Evolutionary conservation across 2,329 filamentous ascomycete genomes (phyloP).

Genomic region (Tolypocladium ovalisporum): DNA sequence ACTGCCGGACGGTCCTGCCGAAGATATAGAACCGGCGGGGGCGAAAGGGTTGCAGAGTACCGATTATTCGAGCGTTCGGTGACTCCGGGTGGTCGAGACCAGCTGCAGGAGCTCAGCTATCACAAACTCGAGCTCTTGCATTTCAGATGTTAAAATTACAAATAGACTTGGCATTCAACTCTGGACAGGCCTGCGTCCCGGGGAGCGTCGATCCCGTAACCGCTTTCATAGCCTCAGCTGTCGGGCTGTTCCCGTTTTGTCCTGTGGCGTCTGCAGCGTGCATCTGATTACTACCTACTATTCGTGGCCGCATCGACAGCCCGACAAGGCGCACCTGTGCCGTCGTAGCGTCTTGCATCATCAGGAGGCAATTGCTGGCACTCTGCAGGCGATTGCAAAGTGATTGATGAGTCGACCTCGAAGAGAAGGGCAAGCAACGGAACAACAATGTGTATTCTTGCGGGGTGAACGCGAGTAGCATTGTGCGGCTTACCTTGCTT

Average conservation of each 20-base stretch:
- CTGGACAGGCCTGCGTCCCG: not conserved
- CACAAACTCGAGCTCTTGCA: not conserved
- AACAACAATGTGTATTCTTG: too few species aligned
- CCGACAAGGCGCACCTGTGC: not conserved
- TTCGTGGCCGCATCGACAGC: not conserved
- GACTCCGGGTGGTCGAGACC: not conserved
- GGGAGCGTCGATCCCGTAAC: not conserved
- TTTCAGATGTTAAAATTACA: not conserved
- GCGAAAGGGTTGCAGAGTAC: too few species aligned
- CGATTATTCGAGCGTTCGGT: not conserved
- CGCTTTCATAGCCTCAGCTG: not conserved
- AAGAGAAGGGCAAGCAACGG: conserved; percentile 38
- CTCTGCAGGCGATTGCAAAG: not conserved
- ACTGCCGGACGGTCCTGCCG: conserved; percentile 11
- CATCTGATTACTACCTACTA: not conserved
- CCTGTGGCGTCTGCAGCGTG: not conserved
- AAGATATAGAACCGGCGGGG: conserved; percentile 14
- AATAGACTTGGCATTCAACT: not conserved
- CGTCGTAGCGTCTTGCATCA: not conserved
- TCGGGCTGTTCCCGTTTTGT: not conserved
- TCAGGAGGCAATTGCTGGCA: not conserved
- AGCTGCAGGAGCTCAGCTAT: not conserved
- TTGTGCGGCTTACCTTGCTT: too few species aligned
- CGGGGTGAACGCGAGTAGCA: too few species aligned
- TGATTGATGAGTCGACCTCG: conserved; percentile 19